Conservation (phyloP, 2,329 filamentous ascomycete species). For the Ilyonectria robusta region DNA sequence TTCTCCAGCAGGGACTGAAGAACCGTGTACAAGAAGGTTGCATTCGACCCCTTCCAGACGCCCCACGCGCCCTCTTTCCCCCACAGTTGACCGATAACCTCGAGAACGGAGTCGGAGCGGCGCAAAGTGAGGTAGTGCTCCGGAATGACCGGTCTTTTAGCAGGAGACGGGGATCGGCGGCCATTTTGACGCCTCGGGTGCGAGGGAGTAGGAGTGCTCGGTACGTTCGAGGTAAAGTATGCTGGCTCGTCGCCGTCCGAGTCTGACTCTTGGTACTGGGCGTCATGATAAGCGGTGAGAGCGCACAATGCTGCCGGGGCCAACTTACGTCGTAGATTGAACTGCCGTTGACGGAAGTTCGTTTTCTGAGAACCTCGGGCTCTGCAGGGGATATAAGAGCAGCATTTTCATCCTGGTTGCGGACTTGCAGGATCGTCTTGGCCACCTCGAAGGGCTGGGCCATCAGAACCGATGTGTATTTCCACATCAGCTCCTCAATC, state of each 20-base stretch:
- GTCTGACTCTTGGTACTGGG: constrained; percentile 68
- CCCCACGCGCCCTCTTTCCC: constrained; percentile 90
- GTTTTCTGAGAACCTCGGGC: constrained; percentile 47
- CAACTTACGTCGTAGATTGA: constrained; percentile 54
- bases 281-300: constrained; percentile 43
- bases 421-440: constrained; percentile 91
- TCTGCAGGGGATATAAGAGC: constrained; percentile 42
- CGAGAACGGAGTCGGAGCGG: constrained; percentile 84
- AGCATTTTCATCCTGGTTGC: constrained; percentile 67
- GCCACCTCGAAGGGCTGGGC: constrained; percentile 98
- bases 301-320: constrained; percentile 1
- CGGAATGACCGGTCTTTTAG: constrained; percentile 54
- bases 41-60: constrained; percentile 94
- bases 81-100: constrained; percentile 91
- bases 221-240: constrained; percentile 82
- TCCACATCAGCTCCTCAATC: constrained; percentile 89
- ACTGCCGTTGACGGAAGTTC: constrained; percentile 50
- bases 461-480: constrained; percentile 90
- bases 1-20: constrained; percentile 90
- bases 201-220: constrained; percentile 68
- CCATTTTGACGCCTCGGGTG: constrained; percentile 51
- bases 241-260: constrained; percentile 83
- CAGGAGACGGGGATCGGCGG: constrained; percentile 51
- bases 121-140: constrained; percentile 78
- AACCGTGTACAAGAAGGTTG: constrained; percentile 91